Percentiles rank a stretch among this genome's conserved stretches.
Conservation (phyloP, 2,329 filamentous ascomycete species). For the Aspergillus persii region DNA sequence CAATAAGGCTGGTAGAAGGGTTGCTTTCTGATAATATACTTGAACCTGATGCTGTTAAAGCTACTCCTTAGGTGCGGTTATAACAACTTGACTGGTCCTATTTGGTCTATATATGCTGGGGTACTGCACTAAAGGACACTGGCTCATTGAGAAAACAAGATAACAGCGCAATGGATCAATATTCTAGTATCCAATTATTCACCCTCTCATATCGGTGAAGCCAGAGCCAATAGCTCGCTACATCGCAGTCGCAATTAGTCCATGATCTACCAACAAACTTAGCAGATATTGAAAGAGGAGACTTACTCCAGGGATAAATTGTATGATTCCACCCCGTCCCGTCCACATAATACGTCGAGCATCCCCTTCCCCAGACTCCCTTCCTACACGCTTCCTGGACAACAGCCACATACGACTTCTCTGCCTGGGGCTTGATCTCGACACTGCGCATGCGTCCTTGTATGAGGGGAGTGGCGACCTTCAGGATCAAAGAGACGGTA, state of each 20-base stretch:
- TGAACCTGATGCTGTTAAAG: too few species aligned
- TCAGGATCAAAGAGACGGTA: neutral
- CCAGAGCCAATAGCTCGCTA: neutral
- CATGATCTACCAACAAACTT: too few species aligned
- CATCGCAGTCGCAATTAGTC: neutral
- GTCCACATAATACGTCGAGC: neutral
- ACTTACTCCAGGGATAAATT: neutral
- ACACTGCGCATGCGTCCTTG: neutral
- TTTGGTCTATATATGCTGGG: too few species aligned
- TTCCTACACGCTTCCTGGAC: neutral
- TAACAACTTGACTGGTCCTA: too few species aligned
- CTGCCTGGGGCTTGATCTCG: neutral
- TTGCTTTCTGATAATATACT: too few species aligned
- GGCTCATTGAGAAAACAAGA: too few species aligned
- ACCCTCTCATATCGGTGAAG: neutral
- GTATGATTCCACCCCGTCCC: neutral
- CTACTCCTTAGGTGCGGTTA: too few species aligned
- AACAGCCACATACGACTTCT: neutral
- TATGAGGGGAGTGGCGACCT: neutral
- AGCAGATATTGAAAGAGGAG: neutral
- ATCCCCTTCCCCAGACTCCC: neutral
- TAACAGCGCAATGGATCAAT: neutral
- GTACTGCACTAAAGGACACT: too few species aligned
- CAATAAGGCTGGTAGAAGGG: too few species aligned
- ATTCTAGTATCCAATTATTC: neutral